phyloP scores from a whole-genome alignment of 2,329 filamentous ascomycete genomes.

The Colletotrichum musae region DNA sequence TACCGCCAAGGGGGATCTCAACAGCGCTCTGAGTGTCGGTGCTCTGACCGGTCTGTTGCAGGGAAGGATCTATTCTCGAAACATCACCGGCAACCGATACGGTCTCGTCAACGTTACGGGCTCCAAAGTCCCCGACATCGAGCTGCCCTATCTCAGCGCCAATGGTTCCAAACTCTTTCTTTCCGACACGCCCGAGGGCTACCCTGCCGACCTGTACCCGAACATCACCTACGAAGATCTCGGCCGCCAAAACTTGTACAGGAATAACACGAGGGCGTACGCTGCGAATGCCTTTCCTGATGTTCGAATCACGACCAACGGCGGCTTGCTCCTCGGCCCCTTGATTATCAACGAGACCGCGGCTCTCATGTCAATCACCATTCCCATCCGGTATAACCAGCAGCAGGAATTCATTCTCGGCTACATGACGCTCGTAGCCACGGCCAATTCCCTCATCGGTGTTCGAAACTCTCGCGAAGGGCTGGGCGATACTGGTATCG shows the following conservation, averaged over 20 bases:
- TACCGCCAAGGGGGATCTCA: conserved; percentile 74
- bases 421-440: conserved; percentile 86
- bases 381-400: conserved; percentile 81
- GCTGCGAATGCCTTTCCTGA: conserved; percentile 65
- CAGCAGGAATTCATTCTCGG: conserved; percentile 77
- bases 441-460: conserved; percentile 74
- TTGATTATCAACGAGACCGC: conserved; percentile 79
- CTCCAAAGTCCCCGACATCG: conserved; percentile 61
- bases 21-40: conserved; percentile 77
- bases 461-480: conserved; percentile 78
- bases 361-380: conserved; percentile 84
- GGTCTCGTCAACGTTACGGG: conserved; percentile 78
- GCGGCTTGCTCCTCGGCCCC: conserved; percentile 82
- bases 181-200: conserved; percentile 75
- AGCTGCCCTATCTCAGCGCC: conserved; percentile 72
- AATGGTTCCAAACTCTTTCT: conserved; percentile 73
- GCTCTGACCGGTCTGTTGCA: conserved; percentile 75
- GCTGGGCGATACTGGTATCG: conserved; percentile 77
- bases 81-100: conserved; percentile 68
- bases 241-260: conserved; percentile 55
- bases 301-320: conserved; percentile 64
- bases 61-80: conserved; percentile 79
- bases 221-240: conserved; percentile 78
- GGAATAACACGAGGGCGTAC: conserved; percentile 58
- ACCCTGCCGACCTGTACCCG: conserved; percentile 81